Conservation (phyloP, 345 rosid genomes). For the Pugionium cornutum region DNA sequence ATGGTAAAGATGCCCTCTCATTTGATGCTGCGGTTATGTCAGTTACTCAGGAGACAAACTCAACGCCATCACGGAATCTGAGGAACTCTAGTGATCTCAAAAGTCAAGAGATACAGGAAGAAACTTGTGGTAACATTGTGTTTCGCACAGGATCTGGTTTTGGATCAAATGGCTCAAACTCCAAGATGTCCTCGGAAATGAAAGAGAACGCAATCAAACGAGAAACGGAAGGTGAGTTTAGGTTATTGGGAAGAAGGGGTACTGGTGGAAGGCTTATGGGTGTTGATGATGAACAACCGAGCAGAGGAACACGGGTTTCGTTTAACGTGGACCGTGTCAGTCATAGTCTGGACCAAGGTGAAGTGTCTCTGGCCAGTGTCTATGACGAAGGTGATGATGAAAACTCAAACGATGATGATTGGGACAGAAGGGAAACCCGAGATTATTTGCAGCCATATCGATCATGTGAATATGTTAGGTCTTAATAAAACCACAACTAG, state of each 20-base stretch:
- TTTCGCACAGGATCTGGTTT: conserved; percentile 42
- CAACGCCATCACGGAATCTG: conserved; percentile 37
- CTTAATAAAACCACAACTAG: conserved; percentile 83
- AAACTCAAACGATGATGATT: conserved; percentile 66
- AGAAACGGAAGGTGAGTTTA: conserved; percentile 94
- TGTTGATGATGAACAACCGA: conserved; percentile 76
- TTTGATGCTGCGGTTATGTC: conserved; percentile 91
- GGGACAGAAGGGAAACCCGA: conserved; percentile 86
- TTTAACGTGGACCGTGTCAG: conserved; percentile 59
- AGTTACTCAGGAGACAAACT: conserved; percentile 68
- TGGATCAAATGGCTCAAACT: conserved; percentile 52
- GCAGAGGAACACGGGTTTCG: conserved; percentile 75
- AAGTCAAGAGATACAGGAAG: conserved; percentile 69
- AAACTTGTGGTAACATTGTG: conserved; percentile 40
- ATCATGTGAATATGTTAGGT: conserved; percentile 87
- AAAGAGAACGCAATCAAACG: conserved; percentile 91
- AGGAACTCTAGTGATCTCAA: conserved; percentile 5
- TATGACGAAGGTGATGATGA: conserved; percentile 83
- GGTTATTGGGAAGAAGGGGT: conserved; percentile 80
- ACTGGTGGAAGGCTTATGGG: conserved; percentile 66
- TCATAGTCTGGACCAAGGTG: conserved; percentile 57
- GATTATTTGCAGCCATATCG: conserved; percentile 71
- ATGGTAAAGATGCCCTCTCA: conserved; percentile 67
- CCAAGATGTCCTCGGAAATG: conserved; percentile 51
- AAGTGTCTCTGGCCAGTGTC: conserved; percentile 52